These are phyloP conservation scores for Annulohypoxylon stygium DNA, from an alignment of 495 filamentous ascomycete species.

Conservation along the genomic window DNA sequence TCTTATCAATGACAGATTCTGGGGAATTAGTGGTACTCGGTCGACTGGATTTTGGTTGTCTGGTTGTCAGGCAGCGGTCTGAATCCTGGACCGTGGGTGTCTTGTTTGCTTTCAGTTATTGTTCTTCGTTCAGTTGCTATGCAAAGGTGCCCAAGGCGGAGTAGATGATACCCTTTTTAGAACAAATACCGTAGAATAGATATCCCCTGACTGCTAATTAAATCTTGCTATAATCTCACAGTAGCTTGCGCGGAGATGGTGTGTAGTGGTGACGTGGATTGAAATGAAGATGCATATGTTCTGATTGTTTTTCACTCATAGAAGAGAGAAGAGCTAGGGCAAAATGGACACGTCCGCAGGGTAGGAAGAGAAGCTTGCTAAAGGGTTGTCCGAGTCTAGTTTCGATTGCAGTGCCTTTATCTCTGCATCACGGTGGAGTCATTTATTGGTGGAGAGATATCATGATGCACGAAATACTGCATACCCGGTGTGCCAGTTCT, in stretches of 20 bases:
- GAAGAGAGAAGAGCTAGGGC: background rate
- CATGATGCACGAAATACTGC: constrained; percentile 53
- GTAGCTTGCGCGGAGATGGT: constrained; percentile 45
- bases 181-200: constrained; percentile 45
- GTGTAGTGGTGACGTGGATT: constrained; percentile 45
- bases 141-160: constrained; percentile 52
- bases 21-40: constrained; percentile 27
- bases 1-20: constrained; percentile 28
- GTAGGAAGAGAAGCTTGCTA: constrained; percentile 32
- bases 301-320: constrained; percentile 21
- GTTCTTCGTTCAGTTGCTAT: constrained; percentile 37
- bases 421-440: constrained; percentile 48
- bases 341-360: constrained; percentile 30
- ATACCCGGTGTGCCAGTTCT: constrained; percentile 44
- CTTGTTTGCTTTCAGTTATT: constrained; percentile 37
- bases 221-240: constrained; percentile 21
- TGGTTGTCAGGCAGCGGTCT: constrained; percentile 32
- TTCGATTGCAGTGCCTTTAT: constrained; percentile 39
- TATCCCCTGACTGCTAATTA: constrained; percentile 44
- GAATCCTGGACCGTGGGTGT: constrained; percentile 27
- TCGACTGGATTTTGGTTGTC: constrained; percentile 38
- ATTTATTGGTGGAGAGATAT: constrained; percentile 40
- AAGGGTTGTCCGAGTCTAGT: constrained; percentile 29
- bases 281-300: constrained; percentile 36
- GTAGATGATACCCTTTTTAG: constrained; percentile 53